Base-by-base conservation (phyloP, 1,139 yeast genomes). In the Kurtzmaniella quercitrusa region DNA sequence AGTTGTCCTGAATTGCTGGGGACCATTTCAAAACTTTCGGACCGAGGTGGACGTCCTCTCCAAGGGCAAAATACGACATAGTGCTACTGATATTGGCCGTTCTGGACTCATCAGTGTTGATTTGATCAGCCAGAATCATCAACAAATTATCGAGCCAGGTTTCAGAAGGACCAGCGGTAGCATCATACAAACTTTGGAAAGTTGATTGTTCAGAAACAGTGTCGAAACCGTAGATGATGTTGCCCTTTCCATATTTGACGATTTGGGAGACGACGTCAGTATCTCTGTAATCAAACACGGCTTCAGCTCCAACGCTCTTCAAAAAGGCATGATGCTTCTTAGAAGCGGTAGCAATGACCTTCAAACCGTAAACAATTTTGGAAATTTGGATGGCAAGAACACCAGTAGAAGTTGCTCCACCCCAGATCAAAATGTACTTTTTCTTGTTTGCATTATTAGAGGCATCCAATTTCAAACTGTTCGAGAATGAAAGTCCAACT, bases 341-440 rank as follows among this genome's bases (percentile, higher is more conserved):
- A 2, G 80, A 73, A 12, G 83, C 81, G 15, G 79, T 76, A 17
- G 82, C 66, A 44, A 79, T 62, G 23, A 82, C 85, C 23, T 71
- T 71, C 48, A 75, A 63, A 2, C 84, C 84, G 43, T 67, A 73
- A 10, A 71, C 57, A 42, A 65, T 55, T 49, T 81, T 73, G 34
- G 80, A 84, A 33, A 76, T 57, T 56, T 80, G 85, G 45, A 78
- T 73, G 7, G 83, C 84, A 41, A 74, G 43, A 43, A 68, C 66
- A 10, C 85, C 85, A 6, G 80, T 69, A 12, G 82, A 70, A 15
- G 81, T 67, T 10, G 84, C 70, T 43, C 82, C 85, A 53, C 88
- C 87, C 81, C 85, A 82, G 40, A 82, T 69, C 43, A 81, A 59
- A 41, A 75, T 59, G 38, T 50, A 53, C 43, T 64, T 60, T 39